Percentiles rank a stretch among this genome's conserved stretches.
Conservation (phyloP, 164 flowering plant genomes). For the Tinospora cordifolia region DNA sequence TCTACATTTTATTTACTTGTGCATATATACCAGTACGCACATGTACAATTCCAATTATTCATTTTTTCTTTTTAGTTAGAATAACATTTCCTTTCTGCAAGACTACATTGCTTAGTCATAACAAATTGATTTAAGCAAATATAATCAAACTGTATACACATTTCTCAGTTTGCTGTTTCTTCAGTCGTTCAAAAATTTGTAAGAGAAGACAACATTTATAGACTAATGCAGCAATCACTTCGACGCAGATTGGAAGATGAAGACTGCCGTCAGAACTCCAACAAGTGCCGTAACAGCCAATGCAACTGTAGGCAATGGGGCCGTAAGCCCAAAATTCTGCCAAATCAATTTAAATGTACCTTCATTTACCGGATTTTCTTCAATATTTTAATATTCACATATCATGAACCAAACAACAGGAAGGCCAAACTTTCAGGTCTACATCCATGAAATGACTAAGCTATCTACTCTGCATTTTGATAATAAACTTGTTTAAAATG, state of each 20-base stretch:
- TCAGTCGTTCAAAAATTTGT: background rate
- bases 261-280: conserved; percentile 79
- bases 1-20: too few species aligned
- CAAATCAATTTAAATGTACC: conserved; percentile 16
- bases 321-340: conserved; percentile 85
- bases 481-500: background rate
- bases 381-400: background rate
- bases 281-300: conserved; percentile 76
- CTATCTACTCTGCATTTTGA: background rate
- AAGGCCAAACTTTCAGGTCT: background rate
- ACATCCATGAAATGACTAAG: background rate
- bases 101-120: background rate
- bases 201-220: background rate
- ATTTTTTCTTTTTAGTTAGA: too few species aligned
- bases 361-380: background rate
- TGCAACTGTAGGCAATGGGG: conserved; percentile 77
- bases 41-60: too few species aligned
- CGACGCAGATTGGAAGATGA: conserved; percentile 83
- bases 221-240: conserved; percentile 27
- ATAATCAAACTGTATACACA: background rate
- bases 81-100: too few species aligned
- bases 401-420: background rate
- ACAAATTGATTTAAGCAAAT: background rate
- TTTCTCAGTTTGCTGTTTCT: background rate
- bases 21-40: too few species aligned